Evolutionary conservation across 495 filamentous ascomycete genomes (phyloP).

Genomic region (Poronia punctata): DNA sequence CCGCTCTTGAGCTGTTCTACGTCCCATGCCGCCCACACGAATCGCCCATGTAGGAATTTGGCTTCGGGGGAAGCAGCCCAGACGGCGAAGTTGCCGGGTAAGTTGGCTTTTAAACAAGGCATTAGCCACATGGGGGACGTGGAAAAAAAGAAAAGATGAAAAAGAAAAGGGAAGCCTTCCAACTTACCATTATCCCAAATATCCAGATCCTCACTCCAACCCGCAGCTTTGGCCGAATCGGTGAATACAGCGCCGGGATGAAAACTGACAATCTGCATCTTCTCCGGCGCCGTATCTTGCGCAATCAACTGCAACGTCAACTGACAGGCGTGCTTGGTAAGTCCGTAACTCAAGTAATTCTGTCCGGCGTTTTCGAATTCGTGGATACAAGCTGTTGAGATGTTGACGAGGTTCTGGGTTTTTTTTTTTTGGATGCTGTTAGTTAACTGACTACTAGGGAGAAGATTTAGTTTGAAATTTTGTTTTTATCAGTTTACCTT

Average conservation of each 20-base stretch:
- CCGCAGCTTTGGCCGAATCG: conserved; percentile 15
- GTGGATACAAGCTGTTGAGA: conserved; percentile 27
- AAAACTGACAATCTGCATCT: conserved; percentile 38
- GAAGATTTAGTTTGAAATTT: no score
- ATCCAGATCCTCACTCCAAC: conserved; percentile 9
- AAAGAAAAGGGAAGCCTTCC: conserved; percentile 1
- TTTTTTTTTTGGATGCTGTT: no score
- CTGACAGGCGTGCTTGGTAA: conserved; percentile 34
- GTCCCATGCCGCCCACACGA: conserved; percentile 47
- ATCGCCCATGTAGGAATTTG: conserved; percentile 45
- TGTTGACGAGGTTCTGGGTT: conserved; percentile 28
- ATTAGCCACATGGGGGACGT: neutral
- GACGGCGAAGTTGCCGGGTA: conserved; percentile 42
- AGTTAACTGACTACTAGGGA: no score
- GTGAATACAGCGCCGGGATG: conserved; percentile 37
- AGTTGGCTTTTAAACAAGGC: conserved; percentile 17
- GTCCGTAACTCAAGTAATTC: conserved; percentile 18
- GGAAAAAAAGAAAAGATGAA: neutral
- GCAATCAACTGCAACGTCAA: conserved; percentile 33
- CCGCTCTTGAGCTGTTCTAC: conserved; percentile 40
- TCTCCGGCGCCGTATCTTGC: conserved; percentile 16
- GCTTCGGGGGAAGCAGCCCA: conserved; percentile 45
- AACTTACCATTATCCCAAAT: conserved; percentile 33
- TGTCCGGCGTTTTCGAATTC: conserved; percentile 1
- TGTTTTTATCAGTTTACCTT: conserved; percentile 2